Conservation (phyloP, 768 basidiomycete genomes). For the Lactarius deliciosus region DNA sequence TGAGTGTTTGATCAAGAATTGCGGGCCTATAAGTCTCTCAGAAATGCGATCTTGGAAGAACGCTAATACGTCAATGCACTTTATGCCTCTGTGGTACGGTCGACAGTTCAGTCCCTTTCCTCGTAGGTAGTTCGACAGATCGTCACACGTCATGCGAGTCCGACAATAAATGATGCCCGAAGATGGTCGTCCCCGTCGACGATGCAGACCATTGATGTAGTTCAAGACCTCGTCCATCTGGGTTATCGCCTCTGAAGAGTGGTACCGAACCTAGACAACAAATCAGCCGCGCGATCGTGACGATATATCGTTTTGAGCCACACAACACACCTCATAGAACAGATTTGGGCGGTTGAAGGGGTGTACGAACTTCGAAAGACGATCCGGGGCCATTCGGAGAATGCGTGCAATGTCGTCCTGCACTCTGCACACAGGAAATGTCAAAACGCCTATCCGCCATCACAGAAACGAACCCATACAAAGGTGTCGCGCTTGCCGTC, state of each 20-base stretch:
- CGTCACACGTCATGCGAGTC: constrained; percentile 63
- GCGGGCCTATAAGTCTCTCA: constrained; percentile 39
- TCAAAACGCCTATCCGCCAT: constrained; percentile 7
- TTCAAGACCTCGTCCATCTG: constrained; percentile 66
- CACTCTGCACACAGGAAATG: constrained; percentile 49
- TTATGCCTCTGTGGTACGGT: constrained; percentile 75
- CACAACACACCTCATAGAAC: constrained; percentile 66
- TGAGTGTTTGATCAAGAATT: constrained; percentile 52
- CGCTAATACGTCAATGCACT: constrained; percentile 38
- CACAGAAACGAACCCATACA: constrained; percentile 41
- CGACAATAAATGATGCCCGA: constrained; percentile 81
- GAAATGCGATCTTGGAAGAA: constrained; percentile 5
- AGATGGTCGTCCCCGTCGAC: constrained; percentile 55
- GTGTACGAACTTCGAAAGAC: constrained; percentile 63
- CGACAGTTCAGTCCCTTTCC: constrained; percentile 63
- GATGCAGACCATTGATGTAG: constrained; percentile 64
- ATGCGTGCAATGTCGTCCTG: constrained; percentile 69
- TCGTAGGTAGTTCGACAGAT: constrained; percentile 61
- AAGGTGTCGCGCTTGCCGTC: constrained; percentile 77
- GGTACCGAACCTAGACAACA: constrained; percentile 56
- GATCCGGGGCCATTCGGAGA: constrained; percentile 56
- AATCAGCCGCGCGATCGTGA: constrained; percentile 1
- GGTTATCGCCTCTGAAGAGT: constrained; percentile 47
- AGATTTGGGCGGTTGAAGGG: constrained; percentile 81
- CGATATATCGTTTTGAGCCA: background rate